phyloP scores from a whole-genome alignment of 305 asterid genomes.

The Fraxinus sp. region DNA sequence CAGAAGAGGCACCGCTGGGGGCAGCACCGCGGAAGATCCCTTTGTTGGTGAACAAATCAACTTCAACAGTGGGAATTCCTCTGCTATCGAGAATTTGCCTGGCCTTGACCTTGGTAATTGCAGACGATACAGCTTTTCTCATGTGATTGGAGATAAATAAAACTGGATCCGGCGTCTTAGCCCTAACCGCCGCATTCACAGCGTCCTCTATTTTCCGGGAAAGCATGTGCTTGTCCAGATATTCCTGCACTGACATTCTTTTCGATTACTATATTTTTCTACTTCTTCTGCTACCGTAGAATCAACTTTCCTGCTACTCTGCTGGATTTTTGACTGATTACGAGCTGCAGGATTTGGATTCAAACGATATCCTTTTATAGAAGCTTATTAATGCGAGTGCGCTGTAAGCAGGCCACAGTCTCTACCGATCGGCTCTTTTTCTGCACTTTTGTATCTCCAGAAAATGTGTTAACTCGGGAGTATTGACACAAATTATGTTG shows the following conservation, averaged over 20 bases:
- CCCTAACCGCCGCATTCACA: conserved; percentile 98
- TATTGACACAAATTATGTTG: neutral
- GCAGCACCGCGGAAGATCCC: conserved; percentile 87
- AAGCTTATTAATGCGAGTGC: neutral
- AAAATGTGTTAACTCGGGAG: neutral
- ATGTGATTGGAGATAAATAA: conserved; percentile 95
- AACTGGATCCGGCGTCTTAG: conserved; percentile 90
- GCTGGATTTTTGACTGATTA: neutral
- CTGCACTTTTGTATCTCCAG: neutral
- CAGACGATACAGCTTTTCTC: conserved; percentile 85
- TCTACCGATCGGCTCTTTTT: neutral
- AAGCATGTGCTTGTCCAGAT: conserved; percentile 83
- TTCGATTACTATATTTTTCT: neutral
- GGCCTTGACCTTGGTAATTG: conserved; percentile 83
- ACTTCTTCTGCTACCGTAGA: neutral
- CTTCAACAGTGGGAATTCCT: conserved; percentile 99
- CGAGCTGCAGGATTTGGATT: neutral
- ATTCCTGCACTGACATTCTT: conserved; percentile 93
- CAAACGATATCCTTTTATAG: neutral
- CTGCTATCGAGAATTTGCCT: conserved; percentile 94
- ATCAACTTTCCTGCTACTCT: neutral
- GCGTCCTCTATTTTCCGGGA: conserved; percentile 97
- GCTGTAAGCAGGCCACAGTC: neutral
- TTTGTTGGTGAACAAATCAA: conserved; percentile 85
- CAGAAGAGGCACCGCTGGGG: conserved; percentile 80